Evolutionary conservation across 495 filamentous ascomycete species (phyloP), one percentile per base, ranked within the genome.

Genomic region (Aspergillus indologenus): DNA sequence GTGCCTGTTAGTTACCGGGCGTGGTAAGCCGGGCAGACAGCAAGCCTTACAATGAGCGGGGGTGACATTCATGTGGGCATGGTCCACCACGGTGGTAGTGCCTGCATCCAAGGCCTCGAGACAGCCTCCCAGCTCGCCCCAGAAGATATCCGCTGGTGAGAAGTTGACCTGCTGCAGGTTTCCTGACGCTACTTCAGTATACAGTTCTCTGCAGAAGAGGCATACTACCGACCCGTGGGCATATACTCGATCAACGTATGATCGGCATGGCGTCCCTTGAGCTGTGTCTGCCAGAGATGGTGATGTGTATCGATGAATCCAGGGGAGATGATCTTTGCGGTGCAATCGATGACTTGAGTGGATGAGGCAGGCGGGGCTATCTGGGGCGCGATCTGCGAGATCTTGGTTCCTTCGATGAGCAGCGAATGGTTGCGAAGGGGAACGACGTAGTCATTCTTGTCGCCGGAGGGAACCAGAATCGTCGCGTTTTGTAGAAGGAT

Each of bases 301-400:
- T 80, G 77, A 59, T 85, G 83, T 0, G 83, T 85, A 59, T 85
- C 81, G 44, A 85, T 67, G 65, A 86, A 85, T 0, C 83, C 83
- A 1, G 84, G 83, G 0, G 75, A 76, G 26, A 86, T 68, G 31
- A 86, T 83, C 65, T 83, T 83, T 59, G 74, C 70, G 0, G 72
- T 79, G 49, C 76, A 81, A 61, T 85, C 79, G 17, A 87, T 72
- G 31, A 79, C 54, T 15, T 51, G 21, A 5, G 48, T 31, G 2
- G 24, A 17, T 6, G 14, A 1, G 3, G 23, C n/a, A 5, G 47
- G 47, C 2, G 48, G 31, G 4, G 50, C 11, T 14, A 51, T 51
- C 23, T 51, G 15, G 1, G 48, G 15, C 8, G 48, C 48, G 15
- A 51, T 51, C 48, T 51, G 48, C 4, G 61, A 31, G 53, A 75